Evolutionary conservation across 140 eudicot species (phyloP).

Genomic region (Anethum foeniculum): DNA sequence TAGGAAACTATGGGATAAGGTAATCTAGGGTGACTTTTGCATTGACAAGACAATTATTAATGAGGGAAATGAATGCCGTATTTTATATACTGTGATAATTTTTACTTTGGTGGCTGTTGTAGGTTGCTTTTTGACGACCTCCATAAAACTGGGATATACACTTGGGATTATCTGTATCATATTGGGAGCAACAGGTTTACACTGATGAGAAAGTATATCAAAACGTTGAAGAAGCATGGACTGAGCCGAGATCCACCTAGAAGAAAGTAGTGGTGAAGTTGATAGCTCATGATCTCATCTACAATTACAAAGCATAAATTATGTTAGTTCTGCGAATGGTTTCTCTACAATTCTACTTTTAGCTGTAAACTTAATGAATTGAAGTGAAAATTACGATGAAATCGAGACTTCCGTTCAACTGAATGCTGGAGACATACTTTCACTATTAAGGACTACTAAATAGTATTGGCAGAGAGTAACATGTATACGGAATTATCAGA

Average conservation of each 20-base stretch:
- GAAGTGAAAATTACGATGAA: background rate
- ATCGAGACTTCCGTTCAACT: background rate
- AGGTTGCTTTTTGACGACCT: constrained; percentile 86
- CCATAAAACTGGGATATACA: constrained; percentile 91
- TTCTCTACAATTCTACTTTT: background rate
- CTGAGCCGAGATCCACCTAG: constrained; percentile 76
- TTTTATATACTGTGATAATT: background rate
- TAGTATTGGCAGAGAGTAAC: background rate
- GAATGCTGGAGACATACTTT: background rate
- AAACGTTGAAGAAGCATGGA: constrained; percentile 64
- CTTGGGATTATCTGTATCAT: constrained; percentile 82
- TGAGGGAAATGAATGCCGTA: background rate
- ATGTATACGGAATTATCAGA: background rate
- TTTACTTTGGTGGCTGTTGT: constrained; percentile 16
- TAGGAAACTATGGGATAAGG: constrained; percentile 99
- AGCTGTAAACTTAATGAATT: background rate
- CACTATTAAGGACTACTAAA: no score
- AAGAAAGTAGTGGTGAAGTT: constrained; percentile 26
- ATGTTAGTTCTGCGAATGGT: background rate
- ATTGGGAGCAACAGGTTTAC: constrained; percentile 87
- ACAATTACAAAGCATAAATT: background rate
- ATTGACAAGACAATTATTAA: background rate
- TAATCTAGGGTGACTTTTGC: constrained; percentile 17
- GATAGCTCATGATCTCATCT: background rate
- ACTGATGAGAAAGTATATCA: constrained; percentile 78